Evolutionary conservation across 352 stramenopile genomes (phyloP).

Genomic region (Peronospora tabacina): DNA sequence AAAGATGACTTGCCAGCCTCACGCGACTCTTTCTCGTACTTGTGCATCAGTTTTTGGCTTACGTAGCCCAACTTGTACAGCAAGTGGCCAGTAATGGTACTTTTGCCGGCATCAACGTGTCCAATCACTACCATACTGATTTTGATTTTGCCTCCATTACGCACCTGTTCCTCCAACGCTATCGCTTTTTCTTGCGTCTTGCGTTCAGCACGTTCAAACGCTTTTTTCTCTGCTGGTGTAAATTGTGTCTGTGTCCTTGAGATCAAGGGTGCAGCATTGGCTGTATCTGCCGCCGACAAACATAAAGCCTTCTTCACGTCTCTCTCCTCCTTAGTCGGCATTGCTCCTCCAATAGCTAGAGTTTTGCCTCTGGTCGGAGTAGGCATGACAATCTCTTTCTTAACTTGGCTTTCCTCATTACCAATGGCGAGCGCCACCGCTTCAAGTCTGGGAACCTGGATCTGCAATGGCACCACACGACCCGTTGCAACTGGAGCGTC

Average conservation of each 20-base stretch:
- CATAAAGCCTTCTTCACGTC: conserved; percentile 23
- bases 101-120: conserved; percentile 97
- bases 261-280: conserved; percentile 19
- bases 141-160: conserved; percentile 50
- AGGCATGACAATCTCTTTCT: conserved; percentile 31
- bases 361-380: conserved; percentile 39
- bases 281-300: conserved; percentile 20
- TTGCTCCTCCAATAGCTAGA: conserved; percentile 33
- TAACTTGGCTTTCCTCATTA: conserved; percentile 20
- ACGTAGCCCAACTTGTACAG: conserved; percentile 88
- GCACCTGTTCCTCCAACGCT: conserved; percentile 40
- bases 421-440: conserved; percentile 44
- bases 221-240: conserved; percentile 48
- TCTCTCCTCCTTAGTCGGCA: conserved; percentile 3
- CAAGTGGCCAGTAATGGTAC: conserved; percentile 94
- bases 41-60: conserved; percentile 83
- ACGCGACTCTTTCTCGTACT: conserved; percentile 87
- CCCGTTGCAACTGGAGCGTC: conserved; percentile 31
- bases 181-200: conserved; percentile 56
- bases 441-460: conserved; percentile 58
- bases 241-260: conserved; percentile 39
- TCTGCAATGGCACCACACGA: conserved; percentile 51
- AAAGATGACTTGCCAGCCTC: conserved; percentile 93
- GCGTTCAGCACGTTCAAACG: conserved; percentile 59
- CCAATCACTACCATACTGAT: conserved; percentile 95